phyloP scores from a whole-genome alignment of 2,329 filamentous ascomycete genomes.

The Aspergillus fischeri region DNA sequence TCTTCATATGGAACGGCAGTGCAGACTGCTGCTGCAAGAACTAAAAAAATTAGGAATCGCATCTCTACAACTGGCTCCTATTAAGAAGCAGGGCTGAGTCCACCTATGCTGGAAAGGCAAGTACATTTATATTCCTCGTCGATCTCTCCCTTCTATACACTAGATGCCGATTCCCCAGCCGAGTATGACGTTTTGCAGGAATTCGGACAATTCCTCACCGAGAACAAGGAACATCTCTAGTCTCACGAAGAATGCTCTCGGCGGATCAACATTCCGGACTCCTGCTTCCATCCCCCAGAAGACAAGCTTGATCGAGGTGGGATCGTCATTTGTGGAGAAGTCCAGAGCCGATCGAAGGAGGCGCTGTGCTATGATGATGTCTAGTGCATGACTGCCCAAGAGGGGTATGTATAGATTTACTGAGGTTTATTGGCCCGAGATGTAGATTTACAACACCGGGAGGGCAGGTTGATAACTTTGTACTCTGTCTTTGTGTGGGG shows the following conservation, averaged over 20 bases:
- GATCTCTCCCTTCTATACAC: too few relatives aligned
- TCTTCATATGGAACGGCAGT: background rate
- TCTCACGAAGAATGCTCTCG: background rate
- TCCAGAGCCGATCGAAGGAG: too few relatives aligned
- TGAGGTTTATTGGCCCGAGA: background rate
- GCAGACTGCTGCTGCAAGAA: background rate
- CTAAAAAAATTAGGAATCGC: background rate
- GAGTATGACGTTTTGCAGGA: background rate
- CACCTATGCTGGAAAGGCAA: too few relatives aligned
- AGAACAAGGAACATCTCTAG: background rate
- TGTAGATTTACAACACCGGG: too few relatives aligned
- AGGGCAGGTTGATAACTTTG: background rate
- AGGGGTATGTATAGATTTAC: background rate
- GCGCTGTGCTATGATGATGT: too few relatives aligned
- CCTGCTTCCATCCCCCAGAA: background rate
- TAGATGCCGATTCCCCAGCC: too few relatives aligned
- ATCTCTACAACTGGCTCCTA: background rate
- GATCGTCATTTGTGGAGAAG: background rate
- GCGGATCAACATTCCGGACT: background rate
- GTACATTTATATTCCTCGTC: background rate
- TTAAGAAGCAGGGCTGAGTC: background rate
- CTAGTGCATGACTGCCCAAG: background rate
- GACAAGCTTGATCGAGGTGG: too few relatives aligned
- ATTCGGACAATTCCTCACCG: background rate
- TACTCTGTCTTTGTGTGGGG: background rate